phyloP scores from a whole-genome alignment of 2,329 filamentous ascomycete species.

The Exophiala alcalophila region DNA sequence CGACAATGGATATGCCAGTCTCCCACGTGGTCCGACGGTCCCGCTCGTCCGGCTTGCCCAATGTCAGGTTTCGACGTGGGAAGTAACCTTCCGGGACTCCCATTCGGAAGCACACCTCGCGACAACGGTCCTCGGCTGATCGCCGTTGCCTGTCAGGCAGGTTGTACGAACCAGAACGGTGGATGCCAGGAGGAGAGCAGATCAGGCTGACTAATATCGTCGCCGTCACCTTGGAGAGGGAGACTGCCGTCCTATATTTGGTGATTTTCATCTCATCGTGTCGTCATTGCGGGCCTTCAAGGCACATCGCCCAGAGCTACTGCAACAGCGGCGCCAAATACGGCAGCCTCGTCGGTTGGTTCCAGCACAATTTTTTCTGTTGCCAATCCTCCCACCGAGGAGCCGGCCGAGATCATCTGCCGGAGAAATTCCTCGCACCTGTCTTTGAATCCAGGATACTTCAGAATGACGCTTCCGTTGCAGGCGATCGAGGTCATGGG shows the following conservation, averaged over 20 bases:
- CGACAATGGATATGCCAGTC: no score
- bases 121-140: no score
- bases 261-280: not conserved
- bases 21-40: no score
- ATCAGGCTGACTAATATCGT: not conserved
- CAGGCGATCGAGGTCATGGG: constrained; percentile 47
- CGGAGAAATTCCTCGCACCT: constrained; percentile 45
- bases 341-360: constrained; percentile 43
- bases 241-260: no score
- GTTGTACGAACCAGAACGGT: not conserved
- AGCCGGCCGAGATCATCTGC: constrained; percentile 37
- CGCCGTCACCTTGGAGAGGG: not conserved
- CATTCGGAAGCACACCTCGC: no score
- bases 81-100: no score
- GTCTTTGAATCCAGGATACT: constrained; percentile 49
- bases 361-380: constrained; percentile 38
- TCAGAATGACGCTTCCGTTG: constrained; percentile 52
- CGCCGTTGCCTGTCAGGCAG: no score
- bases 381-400: constrained; percentile 21
- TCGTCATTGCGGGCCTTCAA: constrained; percentile 11
- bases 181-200: no score
- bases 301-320: constrained; percentile 40
- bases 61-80: no score
- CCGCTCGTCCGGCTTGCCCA: no score
- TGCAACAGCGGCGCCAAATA: constrained; percentile 48